These are phyloP conservation scores for Pachysandra terminalis DNA, from an alignment of 164 flowering plant genomes.

Conservation along the genomic window DNA sequence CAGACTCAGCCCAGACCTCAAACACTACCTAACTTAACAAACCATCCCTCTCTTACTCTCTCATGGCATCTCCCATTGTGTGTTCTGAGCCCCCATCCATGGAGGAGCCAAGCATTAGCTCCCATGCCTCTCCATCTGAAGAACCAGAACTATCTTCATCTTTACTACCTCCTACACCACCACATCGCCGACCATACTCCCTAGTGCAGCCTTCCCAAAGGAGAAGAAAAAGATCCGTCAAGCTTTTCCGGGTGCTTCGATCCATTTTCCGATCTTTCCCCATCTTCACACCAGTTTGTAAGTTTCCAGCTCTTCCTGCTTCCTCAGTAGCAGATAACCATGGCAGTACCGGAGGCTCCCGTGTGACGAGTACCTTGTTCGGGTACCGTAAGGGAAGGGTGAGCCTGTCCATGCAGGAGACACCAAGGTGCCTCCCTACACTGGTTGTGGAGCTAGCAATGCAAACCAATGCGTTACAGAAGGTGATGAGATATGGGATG, in stretches of 20 bases:
- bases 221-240: slow-evolving; percentile 29
- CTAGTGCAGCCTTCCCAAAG: slow-evolving; percentile 52
- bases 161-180: slow-evolving; percentile 5
- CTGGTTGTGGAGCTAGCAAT: slow-evolving; percentile 62
- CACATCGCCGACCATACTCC: slow-evolving; percentile 16
- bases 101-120: slow-evolving; percentile 24
- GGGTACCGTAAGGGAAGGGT: slow-evolving; percentile 67
- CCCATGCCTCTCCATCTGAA: too few relatives aligned
- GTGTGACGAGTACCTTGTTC: slow-evolving; percentile 68
- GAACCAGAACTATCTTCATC: slow-evolving; percentile 10
- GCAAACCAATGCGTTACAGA: slow-evolving; percentile 49
- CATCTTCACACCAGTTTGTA: slow-evolving; percentile 58
- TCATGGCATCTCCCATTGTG: slow-evolving; percentile 17
- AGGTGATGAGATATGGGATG: slow-evolving; percentile 62
- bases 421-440: slow-evolving; percentile 46
- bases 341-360: slow-evolving; percentile 18
- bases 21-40: slow-evolving; percentile 11
- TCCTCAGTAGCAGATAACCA: slow-evolving; percentile 16
- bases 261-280: slow-evolving; percentile 75
- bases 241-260: slow-evolving; percentile 45
- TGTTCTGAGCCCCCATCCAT: slow-evolving; percentile 17
- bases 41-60: slow-evolving; percentile 8
- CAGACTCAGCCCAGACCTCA: slow-evolving; percentile 1
- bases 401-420: slow-evolving; percentile 62
- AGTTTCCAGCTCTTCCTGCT: slow-evolving; percentile 34